Evolutionary conservation across 768 basidiomycete genomes (phyloP).

Genomic region (Cystofilobasidium macerans): DNA sequence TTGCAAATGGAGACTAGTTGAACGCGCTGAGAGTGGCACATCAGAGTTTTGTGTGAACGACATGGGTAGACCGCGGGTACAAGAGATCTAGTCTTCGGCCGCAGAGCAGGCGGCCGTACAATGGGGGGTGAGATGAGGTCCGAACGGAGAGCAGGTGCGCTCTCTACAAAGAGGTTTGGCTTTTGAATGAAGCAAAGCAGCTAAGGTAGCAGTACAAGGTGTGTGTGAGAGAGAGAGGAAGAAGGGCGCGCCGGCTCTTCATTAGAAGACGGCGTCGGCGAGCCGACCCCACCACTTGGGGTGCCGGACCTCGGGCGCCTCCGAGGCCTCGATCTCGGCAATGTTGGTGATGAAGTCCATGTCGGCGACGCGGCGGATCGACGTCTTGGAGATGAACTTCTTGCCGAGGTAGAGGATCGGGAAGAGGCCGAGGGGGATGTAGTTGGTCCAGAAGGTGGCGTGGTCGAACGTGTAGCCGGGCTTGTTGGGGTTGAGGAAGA

Average conservation of each 20-base stretch:
- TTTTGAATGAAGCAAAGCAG: too few relatives aligned
- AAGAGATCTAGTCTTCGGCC: too few relatives aligned
- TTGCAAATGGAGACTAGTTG: too few relatives aligned
- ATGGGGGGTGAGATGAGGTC: too few relatives aligned
- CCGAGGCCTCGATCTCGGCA: conserved; percentile 24
- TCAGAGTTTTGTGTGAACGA: too few relatives aligned
- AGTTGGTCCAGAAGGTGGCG: conserved; percentile 28
- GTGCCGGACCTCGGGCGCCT: conserved; percentile 16
- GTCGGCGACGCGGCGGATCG: conserved; percentile 46
- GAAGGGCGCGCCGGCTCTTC: not conserved
- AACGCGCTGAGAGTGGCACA: too few relatives aligned
- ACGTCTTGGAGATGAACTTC: conserved; percentile 47
- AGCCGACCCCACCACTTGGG: conserved; percentile 21
- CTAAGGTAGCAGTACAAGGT: too few relatives aligned
- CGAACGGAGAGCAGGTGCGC: too few relatives aligned
- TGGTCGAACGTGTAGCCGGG: conserved; percentile 33
- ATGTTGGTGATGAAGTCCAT: conserved; percentile 54
- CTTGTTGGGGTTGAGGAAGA: conserved; percentile 37
- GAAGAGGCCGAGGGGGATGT: conserved; percentile 46
- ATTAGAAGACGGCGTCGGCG: conserved; percentile 12
- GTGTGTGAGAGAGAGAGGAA: not conserved
- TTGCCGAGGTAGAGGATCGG: conserved; percentile 59
- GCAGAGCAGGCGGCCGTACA: too few relatives aligned
- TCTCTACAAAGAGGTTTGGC: too few relatives aligned
- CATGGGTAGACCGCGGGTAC: too few relatives aligned